Base-by-base conservation (phyloP, 768 basidiomycete genomes). In the Boletus barrowsii region DNA sequence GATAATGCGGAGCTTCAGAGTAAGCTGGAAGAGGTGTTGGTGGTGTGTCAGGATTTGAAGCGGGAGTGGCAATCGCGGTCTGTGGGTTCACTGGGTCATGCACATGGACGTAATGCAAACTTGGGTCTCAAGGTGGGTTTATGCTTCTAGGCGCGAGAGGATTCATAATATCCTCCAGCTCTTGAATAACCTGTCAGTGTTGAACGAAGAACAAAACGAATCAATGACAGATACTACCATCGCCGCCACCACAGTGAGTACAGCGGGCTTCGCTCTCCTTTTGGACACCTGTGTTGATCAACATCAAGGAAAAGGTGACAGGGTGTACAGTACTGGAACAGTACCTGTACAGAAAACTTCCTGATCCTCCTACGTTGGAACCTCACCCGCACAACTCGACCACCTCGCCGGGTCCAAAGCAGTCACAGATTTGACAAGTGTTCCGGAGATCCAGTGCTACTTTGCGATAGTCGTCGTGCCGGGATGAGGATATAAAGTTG, bases 1-100 rank as follows among this genome's bases (percentile, higher is more conserved):
- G 61, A 60, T 41, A 60, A 57, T 15, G 57, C 56, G 2, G 67
- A 69, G 6, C 55, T 68, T 3, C 60, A 53, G 42, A 63, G 57
- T 41, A 51, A 30, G 33, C 36, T 68, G 24, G 62, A 67, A 4
- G 62, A 67, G 45, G 42, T 48, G 3, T 10, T 47, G 48, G 60
- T 60, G 4, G 57, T 57, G 26, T 56, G 55, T 39, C 62, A 56
- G 18, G 67, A 68, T 30, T 35, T 68, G 37, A 68, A 53, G 26
- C 67, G 66, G 15, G 67, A 60, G 6, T 56, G 57, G 57, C 54
- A 22, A 53, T 42, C 59, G 11, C 66, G 56, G 20, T 60, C 54
- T 22, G 22, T 48, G 14, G 51, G 44, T 35, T 35, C 20, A 2
- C 5, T 10, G 20, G 32, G 18, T 18, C 30, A 47, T 42, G 11